Conservation (phyloP, 2,329 filamentous ascomycete genomes). For the Sporothrix sp. region DNA sequence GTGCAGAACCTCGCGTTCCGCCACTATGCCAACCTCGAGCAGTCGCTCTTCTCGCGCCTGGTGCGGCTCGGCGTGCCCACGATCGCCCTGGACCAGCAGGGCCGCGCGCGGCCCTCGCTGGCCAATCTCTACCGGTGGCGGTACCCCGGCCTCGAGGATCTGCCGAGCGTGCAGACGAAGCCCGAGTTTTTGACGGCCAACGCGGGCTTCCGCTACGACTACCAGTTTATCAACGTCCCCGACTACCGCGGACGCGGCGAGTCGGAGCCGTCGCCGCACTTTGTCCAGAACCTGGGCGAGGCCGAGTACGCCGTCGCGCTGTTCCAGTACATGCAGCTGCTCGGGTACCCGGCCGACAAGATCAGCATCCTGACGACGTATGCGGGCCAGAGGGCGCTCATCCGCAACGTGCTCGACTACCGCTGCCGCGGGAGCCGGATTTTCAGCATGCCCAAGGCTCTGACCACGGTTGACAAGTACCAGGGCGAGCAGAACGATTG, state of each 20-base stretch:
- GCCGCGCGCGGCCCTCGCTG: conserved; percentile 77
- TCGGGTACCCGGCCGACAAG: conserved; percentile 75
- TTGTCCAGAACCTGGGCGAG: conserved; percentile 92
- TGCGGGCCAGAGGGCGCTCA: conserved; percentile 79
- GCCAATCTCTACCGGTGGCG: conserved; percentile 90
- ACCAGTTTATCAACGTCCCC: conserved; percentile 91
- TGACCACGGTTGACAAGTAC: conserved; percentile 96
- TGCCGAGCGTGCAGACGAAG: conserved; percentile 60
- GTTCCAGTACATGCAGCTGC: conserved; percentile 92
- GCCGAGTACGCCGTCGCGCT: conserved; percentile 94
- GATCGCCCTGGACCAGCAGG: conserved; percentile 85
- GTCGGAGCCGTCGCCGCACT: conserved; percentile 82
- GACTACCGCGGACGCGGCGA: conserved; percentile 90
- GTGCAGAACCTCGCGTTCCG: conserved; percentile 91
- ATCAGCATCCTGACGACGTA: conserved; percentile 92
- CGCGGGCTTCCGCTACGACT: conserved; percentile 85
- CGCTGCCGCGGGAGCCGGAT: conserved; percentile 73
- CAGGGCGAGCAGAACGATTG: conserved; percentile 99
- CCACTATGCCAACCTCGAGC: conserved; percentile 90
- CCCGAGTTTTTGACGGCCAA: conserved; percentile 74
- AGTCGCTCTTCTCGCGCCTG: conserved; percentile 86
- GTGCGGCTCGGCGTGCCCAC: conserved; percentile 88
- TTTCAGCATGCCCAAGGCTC: conserved; percentile 80
- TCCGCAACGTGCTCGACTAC: conserved; percentile 75
- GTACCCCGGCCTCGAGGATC: conserved; percentile 68